Base-by-base conservation (phyloP, 2,329 filamentous ascomycete species). In the Hypoxylon sp. region DNA sequence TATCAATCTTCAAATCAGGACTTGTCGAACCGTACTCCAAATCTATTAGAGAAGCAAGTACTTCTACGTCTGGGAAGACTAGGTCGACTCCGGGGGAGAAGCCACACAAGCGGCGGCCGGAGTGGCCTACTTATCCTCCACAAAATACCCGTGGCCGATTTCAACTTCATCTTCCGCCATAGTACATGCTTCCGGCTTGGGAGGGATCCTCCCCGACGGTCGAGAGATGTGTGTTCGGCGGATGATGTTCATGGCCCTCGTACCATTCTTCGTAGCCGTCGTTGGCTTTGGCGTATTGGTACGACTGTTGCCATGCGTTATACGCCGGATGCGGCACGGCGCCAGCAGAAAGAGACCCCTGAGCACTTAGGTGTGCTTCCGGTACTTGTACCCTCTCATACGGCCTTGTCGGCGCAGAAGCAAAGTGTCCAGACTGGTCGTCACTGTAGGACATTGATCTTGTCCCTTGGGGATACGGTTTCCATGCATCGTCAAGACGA, bases 361-460 rank as follows among this genome's bases (percentile, higher is more conserved):
- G 73, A 25, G 77, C 75, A 16, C 77, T 77, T 55, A 81, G 61
- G 0, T 74, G 74, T 5, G 78, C 75, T 2, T 78, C 76, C 1
- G 78, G 64, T 3, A 78, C 73, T 3, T 79, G 76, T 58, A 80
- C 82, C 63, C 83, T 79, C 41, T 83, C 83, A 60, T 82, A 85
- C 7, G 78, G 68, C n/a, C 77, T 75, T 37, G 70, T 63, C 34
- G 78, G 74, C 47, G 79, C 71, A 19, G 82, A 74, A n/a, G 80
- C 73, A 61, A 82, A 85, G 23, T 80, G 79, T 0, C 74, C 66
- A 16, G 79, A 72, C 21, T 78, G 75, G 16, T 85, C 84, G 43
- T 80, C 79, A 27, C 83, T 79, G 51, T 83, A 85, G 0, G 84
- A 85, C 71, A 85, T 75, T 3, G 84, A 85, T 46, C 84, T 80